Evolutionary conservation across 1,284 basidiomycete genomes (phyloP).

Genomic region (Cutaneotrichosporon daszewskae): DNA sequence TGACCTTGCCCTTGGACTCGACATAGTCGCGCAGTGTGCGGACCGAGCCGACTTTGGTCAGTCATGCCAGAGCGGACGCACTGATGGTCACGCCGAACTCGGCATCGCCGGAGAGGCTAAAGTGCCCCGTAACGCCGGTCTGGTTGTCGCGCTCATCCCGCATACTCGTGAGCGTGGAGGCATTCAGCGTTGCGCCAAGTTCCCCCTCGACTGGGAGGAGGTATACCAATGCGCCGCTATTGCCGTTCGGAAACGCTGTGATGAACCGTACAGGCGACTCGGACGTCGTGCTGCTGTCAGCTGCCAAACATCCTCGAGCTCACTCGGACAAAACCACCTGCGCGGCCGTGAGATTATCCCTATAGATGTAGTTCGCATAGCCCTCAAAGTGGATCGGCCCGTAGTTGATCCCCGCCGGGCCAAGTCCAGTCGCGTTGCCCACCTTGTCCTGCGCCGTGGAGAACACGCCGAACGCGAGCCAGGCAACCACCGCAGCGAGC

Average conservation of each 20-base stretch:
- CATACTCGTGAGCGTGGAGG: conserved; percentile 13
- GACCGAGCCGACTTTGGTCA: conserved; percentile 44
- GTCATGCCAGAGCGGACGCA: conserved; percentile 1
- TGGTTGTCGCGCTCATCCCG: conserved; percentile 31
- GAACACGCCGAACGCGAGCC: not conserved
- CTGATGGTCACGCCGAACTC: conserved; percentile 47
- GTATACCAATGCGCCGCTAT: conserved; percentile 48
- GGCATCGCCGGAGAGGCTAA: conserved; percentile 44
- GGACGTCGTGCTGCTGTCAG: conserved; percentile 33
- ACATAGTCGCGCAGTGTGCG: conserved; percentile 49
- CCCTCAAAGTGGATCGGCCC: conserved; percentile 41
- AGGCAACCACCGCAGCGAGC: not conserved
- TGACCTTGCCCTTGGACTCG: conserved; percentile 33
- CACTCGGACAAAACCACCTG: conserved; percentile 46
- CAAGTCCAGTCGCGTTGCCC: too few species aligned
- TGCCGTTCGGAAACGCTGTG: conserved; percentile 50
- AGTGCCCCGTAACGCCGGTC: conserved; percentile 45
- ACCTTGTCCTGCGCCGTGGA: too few species aligned
- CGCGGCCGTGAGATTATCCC: conserved; percentile 47
- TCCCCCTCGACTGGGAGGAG: conserved; percentile 36
- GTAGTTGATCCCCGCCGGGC: conserved; percentile 11
- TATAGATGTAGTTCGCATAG: conserved; percentile 50
- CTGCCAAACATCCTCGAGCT: conserved; percentile 3
- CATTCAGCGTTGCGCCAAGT: conserved; percentile 32
- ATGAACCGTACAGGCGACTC: conserved; percentile 44